Conservation (phyloP, 306 rosid genomes). For the Acmispon strigosus region DNA sequence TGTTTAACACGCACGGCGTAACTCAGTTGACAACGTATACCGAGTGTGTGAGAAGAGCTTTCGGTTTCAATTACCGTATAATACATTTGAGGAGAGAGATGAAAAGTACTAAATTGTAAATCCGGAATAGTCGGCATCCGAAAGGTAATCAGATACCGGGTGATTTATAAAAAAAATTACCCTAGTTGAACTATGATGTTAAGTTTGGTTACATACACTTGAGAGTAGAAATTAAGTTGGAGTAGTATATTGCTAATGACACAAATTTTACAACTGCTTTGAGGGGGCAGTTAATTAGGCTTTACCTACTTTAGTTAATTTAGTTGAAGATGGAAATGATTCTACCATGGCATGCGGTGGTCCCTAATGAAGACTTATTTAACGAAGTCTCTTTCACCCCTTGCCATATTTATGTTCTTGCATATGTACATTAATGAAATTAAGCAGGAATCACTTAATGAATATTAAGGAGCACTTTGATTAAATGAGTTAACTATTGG, state of each 20-base stretch:
- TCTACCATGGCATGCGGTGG: slow-evolving; percentile 13
- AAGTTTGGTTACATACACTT: too few relatives aligned
- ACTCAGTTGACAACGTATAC: too few relatives aligned
- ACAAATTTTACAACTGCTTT: slow-evolving; percentile 11
- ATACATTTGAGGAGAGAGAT: too few relatives aligned
- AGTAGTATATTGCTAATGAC: not conserved
- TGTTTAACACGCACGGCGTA: not conserved
- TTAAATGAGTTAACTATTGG: not conserved
- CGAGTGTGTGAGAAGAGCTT: too few relatives aligned
- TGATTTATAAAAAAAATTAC: too few relatives aligned
- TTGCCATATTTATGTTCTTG: not conserved
- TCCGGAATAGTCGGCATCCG: too few relatives aligned
- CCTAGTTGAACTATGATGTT: too few relatives aligned
- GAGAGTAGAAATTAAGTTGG: too few relatives aligned
- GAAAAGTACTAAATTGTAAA: too few relatives aligned
- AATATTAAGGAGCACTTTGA: not conserved
- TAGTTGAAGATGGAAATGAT: not conserved
- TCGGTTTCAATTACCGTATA: too few relatives aligned
- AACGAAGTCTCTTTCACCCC: not conserved
- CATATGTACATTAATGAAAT: not conserved
- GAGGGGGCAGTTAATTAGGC: slow-evolving; percentile 24
- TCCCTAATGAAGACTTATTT: not conserved
- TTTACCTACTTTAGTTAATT: slow-evolving; percentile 25
- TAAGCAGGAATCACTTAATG: not conserved
- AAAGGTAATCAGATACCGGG: too few relatives aligned